Conservation (phyloP, 208 protist species). For the Trichomonas tenax region DNA sequence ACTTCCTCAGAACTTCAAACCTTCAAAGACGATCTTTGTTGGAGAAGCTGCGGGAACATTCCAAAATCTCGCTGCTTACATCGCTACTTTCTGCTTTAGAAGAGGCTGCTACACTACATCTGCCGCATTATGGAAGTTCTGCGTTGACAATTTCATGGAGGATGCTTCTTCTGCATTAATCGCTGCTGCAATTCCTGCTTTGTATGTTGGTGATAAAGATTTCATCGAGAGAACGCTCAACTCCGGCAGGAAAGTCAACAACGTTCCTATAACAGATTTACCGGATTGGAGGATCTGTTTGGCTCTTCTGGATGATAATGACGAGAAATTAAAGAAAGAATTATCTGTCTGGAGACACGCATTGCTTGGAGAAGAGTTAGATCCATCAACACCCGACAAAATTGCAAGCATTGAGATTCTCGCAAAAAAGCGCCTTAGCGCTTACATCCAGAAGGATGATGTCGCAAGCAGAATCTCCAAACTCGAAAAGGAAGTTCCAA, state of each 20-base stretch:
- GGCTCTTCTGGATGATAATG: not conserved
- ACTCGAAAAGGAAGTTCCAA: not conserved
- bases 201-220: not conserved
- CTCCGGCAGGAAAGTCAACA: not conserved
- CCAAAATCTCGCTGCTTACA: not conserved
- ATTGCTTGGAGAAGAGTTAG: not conserved
- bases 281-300: not conserved
- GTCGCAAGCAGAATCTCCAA: not conserved
- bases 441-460: not conserved
- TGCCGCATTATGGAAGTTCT: not conserved
- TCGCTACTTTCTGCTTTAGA: not conserved
- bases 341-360: not conserved
- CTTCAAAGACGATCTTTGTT: not conserved
- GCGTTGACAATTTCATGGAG: not conserved
- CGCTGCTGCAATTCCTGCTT: not conserved
- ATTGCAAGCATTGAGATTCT: not conserved
- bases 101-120: not conserved
- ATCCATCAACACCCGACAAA: not conserved
- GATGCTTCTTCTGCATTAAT: not conserved
- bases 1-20: not conserved
- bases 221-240: not conserved
- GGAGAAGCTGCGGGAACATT: not conserved
- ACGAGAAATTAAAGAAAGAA: not conserved
- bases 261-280: not conserved
- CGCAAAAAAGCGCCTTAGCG: not conserved